A percentile compares a stretch with the other conserved stretches of the same genome.
Conservation (phyloP, 164 flowering plant genomes). For the Annona squamosa region DNA sequence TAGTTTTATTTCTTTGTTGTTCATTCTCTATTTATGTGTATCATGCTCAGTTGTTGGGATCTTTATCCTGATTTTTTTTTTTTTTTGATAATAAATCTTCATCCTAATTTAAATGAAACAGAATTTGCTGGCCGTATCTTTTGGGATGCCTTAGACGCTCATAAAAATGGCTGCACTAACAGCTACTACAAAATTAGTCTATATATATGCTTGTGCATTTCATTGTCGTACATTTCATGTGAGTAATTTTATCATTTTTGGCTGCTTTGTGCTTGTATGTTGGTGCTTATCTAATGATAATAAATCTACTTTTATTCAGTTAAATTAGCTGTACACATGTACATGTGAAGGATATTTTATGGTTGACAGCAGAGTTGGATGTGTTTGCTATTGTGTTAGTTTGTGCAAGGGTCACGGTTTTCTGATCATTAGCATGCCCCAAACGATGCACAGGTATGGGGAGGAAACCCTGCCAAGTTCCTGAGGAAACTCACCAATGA, state of each 20-base stretch:
- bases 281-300: neutral
- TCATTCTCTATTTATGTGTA: neutral
- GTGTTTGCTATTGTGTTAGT: neutral
- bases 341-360: neutral
- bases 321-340: neutral
- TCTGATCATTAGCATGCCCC: neutral
- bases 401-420: neutral
- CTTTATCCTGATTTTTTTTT: neutral
- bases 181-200: neutral
- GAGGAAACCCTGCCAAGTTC: slow-evolving; percentile 94
- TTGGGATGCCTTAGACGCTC: no score
- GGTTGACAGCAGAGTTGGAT: neutral
- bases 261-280: neutral
- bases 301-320: neutral
- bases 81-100: no score
- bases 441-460: slow-evolving; percentile 64
- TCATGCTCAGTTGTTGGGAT: neutral
- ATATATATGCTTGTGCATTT: neutral
- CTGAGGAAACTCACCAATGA: slow-evolving; percentile 87
- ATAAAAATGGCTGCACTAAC: no score
- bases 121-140: no score
- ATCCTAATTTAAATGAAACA: no score
- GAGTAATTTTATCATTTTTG: neutral
- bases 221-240: no score
- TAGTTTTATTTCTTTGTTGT: no score